phyloP scores from a whole-genome alignment of 2,329 filamentous ascomycete species.

The Colletotrichum endophyticum region DNA sequence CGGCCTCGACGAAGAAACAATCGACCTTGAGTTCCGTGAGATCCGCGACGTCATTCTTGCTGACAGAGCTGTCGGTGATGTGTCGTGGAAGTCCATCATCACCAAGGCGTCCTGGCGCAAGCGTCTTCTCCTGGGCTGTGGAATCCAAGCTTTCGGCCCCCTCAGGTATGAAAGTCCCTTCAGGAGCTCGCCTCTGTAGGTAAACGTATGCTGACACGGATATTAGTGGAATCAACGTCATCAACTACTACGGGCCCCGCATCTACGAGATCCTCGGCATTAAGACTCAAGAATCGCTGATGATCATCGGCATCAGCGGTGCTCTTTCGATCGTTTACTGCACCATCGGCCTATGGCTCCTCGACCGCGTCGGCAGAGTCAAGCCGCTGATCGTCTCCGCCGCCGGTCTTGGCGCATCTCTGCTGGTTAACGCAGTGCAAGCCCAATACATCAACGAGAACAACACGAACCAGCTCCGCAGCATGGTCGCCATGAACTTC shows the following conservation, averaged over 20 bases:
- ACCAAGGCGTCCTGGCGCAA: slow-evolving; percentile 47
- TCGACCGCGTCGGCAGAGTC: slow-evolving; percentile 52
- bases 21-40: slow-evolving; percentile 44
- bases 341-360: slow-evolving; percentile 45
- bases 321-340: slow-evolving; percentile 54
- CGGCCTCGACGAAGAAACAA: slow-evolving; percentile 30
- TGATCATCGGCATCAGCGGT: slow-evolving; percentile 56
- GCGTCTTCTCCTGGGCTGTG: slow-evolving; percentile 50
- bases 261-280: slow-evolving; percentile 51
- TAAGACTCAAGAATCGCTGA: slow-evolving; percentile 44
- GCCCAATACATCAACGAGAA: slow-evolving; percentile 27
- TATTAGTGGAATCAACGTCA: slow-evolving; percentile 36
- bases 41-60: slow-evolving; percentile 43
- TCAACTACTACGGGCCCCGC: slow-evolving; percentile 38
- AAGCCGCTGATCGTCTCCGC: slow-evolving; percentile 50
- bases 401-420: slow-evolving; percentile 25
- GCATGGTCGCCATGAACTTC: slow-evolving; percentile 36
- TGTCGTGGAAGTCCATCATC: slow-evolving; percentile 44
- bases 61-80: slow-evolving; percentile 36
- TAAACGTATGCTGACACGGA: neutral
- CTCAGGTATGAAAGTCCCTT: neutral
- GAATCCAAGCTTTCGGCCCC: slow-evolving; percentile 53
- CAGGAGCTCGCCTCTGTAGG: neutral
- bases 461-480: slow-evolving; percentile 28
- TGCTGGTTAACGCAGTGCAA: slow-evolving; percentile 31